Evolutionary conservation across 371 early-diverging fungal genomes (phyloP), one percentile per base, ranked within the genome.

Genomic region (Dinochytrium kinnereticum): DNA sequence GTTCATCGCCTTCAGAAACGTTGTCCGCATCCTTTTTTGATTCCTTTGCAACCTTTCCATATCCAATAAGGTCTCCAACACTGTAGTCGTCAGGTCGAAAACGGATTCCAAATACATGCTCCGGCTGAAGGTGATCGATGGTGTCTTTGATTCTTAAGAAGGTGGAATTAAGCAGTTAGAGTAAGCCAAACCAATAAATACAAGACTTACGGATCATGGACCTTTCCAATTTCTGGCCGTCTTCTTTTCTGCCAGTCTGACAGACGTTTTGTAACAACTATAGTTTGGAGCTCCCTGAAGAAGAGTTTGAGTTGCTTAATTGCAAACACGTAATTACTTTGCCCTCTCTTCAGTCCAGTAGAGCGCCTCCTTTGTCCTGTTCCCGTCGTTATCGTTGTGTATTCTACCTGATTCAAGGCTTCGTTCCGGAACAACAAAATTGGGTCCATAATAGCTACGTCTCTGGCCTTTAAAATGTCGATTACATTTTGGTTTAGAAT

Each of bases 101-200:
- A n/a, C 61, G 69, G n/a, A 78, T 68, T 17, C 82, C 82, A 70
- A 81, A 81, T 1, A 71, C 73, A 59, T 79, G 69, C 51, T 81
- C 71, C 1, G 64, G 10, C 7, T 75, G 75, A 21, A 79, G 66
- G 50, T 79, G 79, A 5, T 69, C 59, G 26, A 78, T 71, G 2
- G 82, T 81, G 30, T 70, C 72, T 49, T 73, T 67, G n/a, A 79
- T 53, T 21, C 78, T 80, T 39, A 67, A 2, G 39, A 1, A 33
- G 55, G 19, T 36, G 2, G 24, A 17, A 19, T 2, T 21, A 21
- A 1, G 17, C 5, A 28, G 33, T 3, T 51, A 44, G n/a, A n/a
- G n/a, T n/a, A n/a, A n/a, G n/a, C n/a, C n/a, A n/a, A n/a, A n/a
- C n/a, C n/a, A n/a, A n/a, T n/a, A n/a, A n/a, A 13, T 2, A 7